These are phyloP conservation scores for Micromonas pusilla DNA, from an alignment of 139 green algal genomes.

Conservation along the genomic window DNA sequence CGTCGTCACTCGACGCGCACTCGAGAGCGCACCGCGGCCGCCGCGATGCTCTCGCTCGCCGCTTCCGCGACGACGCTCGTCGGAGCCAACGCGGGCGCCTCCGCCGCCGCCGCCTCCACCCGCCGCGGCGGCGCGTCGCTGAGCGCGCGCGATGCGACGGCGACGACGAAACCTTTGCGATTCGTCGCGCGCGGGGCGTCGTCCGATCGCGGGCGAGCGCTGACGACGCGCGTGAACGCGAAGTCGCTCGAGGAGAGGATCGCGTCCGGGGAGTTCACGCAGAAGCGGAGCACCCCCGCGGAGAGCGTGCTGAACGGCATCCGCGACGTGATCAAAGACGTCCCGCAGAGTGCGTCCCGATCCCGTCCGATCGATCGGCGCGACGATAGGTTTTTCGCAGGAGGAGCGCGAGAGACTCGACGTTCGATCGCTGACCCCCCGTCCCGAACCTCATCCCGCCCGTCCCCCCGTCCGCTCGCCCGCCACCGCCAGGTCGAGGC, in stretches of 20 bases:
- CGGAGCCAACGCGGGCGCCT: not conserved
- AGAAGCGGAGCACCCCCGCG: slow-evolving; percentile 59
- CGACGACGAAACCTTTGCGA: too few relatives aligned
- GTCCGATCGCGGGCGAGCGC: too few relatives aligned
- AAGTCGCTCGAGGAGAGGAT: slow-evolving; percentile 49
- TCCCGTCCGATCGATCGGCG: not conserved
- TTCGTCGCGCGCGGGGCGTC: not conserved
- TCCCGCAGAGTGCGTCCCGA: not conserved
- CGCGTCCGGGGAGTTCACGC: slow-evolving; percentile 63
- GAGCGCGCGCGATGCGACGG: too few relatives aligned
- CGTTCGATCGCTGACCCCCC: not conserved
- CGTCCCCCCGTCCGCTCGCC: not conserved
- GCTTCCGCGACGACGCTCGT: not conserved
- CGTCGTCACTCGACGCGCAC: too few relatives aligned
- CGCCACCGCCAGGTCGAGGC: not conserved
- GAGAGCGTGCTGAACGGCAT: slow-evolving; percentile 62
- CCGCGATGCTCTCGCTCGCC: not conserved
- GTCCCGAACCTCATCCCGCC: not conserved
- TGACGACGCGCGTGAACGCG: too few relatives aligned
- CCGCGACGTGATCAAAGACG: slow-evolving; percentile 40
- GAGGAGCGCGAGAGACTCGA: too few relatives aligned
- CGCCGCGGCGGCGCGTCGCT: not conserved
- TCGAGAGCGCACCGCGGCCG: too few relatives aligned
- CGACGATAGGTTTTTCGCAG: too few relatives aligned
- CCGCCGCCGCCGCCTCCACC: not conserved